A percentile compares a stretch with the other conserved stretches of the same genome.
Evolutionary conservation across 805 yeast species (phyloP).

Genomic region (Pichia californica): DNA sequence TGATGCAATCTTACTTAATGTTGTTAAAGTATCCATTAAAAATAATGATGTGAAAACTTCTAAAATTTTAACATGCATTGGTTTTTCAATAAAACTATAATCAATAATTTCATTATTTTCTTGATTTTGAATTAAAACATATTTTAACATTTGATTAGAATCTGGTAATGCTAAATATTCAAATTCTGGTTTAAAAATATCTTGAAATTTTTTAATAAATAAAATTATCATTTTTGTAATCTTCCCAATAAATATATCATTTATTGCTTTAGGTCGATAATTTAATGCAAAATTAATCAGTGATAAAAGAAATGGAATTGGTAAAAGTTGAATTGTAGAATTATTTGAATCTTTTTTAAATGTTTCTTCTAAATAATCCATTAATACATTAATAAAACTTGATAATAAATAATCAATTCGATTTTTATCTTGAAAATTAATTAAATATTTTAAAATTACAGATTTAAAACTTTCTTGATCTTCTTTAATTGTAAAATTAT

Average conservation of each 20-base stretch:
- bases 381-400: constrained; percentile 34
- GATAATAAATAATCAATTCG: constrained; percentile 45
- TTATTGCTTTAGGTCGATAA: constrained; percentile 60
- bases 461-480: constrained; percentile 25
- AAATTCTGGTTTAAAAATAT: constrained; percentile 25
- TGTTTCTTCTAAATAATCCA: constrained; percentile 24
- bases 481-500: constrained; percentile 24
- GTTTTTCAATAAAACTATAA: constrained; percentile 23
- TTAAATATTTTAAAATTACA: constrained; percentile 36
- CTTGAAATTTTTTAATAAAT: constrained; percentile 19
- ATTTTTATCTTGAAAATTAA: constrained; percentile 34
- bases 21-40: constrained; percentile 53
- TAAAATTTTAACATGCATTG: constrained; percentile 40
- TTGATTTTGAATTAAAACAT: constrained; percentile 6
- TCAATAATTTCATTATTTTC: constrained; percentile 15
- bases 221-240: constrained; percentile 24
- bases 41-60: constrained; percentile 46
- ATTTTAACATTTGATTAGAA: constrained; percentile 10
- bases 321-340: constrained; percentile 19
- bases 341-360: constrained; percentile 9
- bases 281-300: constrained; percentile 47
- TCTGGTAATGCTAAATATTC: constrained; percentile 19
- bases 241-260: constrained; percentile 30
- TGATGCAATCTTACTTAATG: constrained; percentile 28
- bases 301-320: constrained; percentile 57